Percentiles rank a stretch among this genome's conserved stretches.
phyloP scores from a whole-genome alignment of 495 filamentous ascomycete species.

The Astrocystis sublimbata region DNA sequence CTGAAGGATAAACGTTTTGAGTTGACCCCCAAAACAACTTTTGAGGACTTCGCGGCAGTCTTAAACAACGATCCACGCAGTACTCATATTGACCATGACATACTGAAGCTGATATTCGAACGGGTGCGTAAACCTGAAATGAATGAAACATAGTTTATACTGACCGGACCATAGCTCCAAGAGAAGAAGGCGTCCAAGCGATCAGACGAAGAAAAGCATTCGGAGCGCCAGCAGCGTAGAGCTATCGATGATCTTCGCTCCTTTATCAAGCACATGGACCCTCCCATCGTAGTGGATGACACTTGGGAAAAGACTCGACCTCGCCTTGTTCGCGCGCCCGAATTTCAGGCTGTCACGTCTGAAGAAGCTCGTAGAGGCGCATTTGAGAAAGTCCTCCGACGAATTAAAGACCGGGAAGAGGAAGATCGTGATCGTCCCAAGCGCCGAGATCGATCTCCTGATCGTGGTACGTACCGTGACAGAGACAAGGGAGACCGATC shows the following conservation, averaged over 20 bases:
- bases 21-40: conserved; percentile 78
- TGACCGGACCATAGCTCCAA: conserved; percentile 59
- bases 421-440: conserved; percentile 77
- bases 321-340: conserved; percentile 74
- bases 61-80: conserved; percentile 83
- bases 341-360: conserved; percentile 77
- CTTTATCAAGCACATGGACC: conserved; percentile 86
- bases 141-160: not conserved
- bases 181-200: conserved; percentile 68
- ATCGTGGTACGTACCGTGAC: conserved; percentile 61
- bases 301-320: conserved; percentile 83
- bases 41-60: conserved; percentile 79
- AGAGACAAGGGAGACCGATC: conserved; percentile 61
- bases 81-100: conserved; percentile 75
- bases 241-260: conserved; percentile 83
- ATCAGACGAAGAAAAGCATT: conserved; percentile 80
- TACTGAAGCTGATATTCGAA: conserved; percentile 76
- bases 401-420: conserved; percentile 87
- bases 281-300: conserved; percentile 73
- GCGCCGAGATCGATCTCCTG: conserved; percentile 59
- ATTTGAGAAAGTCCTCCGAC: conserved; percentile 91
- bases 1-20: conserved; percentile 84
- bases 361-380: conserved; percentile 81
- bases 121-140: conserved; percentile 45
- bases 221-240: conserved; percentile 82